These are phyloP conservation scores for Tetrastigma voinierianum DNA, from an alignment of 164 flowering plant species.

Conservation along the genomic window DNA sequence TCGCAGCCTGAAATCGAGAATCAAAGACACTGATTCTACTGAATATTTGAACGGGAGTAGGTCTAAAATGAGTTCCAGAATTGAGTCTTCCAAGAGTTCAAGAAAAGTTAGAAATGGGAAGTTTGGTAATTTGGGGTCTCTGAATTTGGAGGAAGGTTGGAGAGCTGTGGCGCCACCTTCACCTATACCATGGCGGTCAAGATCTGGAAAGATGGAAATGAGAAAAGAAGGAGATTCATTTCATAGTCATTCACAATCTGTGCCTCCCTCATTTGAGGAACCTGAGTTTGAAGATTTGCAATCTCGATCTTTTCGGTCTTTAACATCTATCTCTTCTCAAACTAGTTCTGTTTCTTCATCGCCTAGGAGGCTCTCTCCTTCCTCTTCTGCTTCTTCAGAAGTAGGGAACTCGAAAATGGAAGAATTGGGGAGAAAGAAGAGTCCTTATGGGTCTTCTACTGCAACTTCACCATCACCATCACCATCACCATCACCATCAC, in stretches of 20 bases:
- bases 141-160: slow-evolving; percentile 20
- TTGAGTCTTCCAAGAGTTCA: slow-evolving; percentile 13
- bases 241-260: slow-evolving; percentile 15
- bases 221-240: slow-evolving; percentile 5
- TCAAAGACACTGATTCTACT: slow-evolving; percentile 6
- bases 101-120: not conserved
- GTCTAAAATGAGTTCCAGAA: slow-evolving; percentile 19
- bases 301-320: slow-evolving; percentile 16
- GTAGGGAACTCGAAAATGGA: slow-evolving; percentile 7
- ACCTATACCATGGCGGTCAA: slow-evolving; percentile 26
- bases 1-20: slow-evolving; percentile 42
- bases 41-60: slow-evolving; percentile 20
- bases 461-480: slow-evolving; percentile 17
- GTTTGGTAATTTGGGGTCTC: slow-evolving; percentile 22
- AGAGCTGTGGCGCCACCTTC: slow-evolving; percentile 18
- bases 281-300: slow-evolving; percentile 17
- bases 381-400: slow-evolving; percentile 10
- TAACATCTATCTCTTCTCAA: slow-evolving; percentile 15
- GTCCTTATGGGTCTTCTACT: slow-evolving; percentile 16
- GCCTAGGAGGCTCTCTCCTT: slow-evolving; percentile 5
- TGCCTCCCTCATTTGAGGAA: slow-evolving; percentile 33
- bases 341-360: slow-evolving; percentile 18
- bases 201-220: slow-evolving; percentile 20
- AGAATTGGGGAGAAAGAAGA: slow-evolving; percentile 25
- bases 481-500: too few species aligned